Base-by-base conservation (phyloP, 129 eudicot species). In the Rutidosis leptorrhynchoides region DNA sequence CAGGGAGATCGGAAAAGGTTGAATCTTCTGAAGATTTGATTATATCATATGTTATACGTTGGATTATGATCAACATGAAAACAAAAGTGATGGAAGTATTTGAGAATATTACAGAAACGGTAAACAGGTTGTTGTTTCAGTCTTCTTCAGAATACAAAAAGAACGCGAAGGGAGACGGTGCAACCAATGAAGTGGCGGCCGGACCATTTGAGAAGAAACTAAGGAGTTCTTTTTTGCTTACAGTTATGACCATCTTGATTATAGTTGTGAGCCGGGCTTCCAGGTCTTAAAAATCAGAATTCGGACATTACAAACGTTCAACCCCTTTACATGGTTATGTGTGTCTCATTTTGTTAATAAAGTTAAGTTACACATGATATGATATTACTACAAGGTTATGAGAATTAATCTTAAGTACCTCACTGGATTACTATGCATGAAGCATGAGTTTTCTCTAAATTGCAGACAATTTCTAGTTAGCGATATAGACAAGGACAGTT, bases 201-300 rank as follows among this genome's bases (percentile, higher is more conserved):
- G 68, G 69, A 65, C 66, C 77, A 8, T 82, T 86, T 22, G 77
- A 76, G 37, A 84, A 73, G 51, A 81, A 59, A 60, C 77, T 90
- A 65, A 67, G 28, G 53, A 70, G 78, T 55, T 76, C 89, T 14
- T 77, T 90, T 59, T 10, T 80, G 45, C 88, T 90, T 46, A 77
- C 91, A 0, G 59, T 87, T 23, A 37, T 73, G 24, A 54, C 67
- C 2, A 22, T 58, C 10, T 67, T 75, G 61, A 55, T 49, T 86
- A 85, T 86, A 16, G 95, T 84, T 5, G 80, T 86, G 55, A 58
- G 68, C 73, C 84, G 88, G 35, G 77, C 77, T 7, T 37, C 37
- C 48, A 67, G 61, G 57, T 77, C 81, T 21, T 79, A 80, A 79
- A 15, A 56, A 22, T 58, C 28, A 33, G 82, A 21, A 55, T 60